Evolutionary conservation across 2,329 filamentous ascomycete species (phyloP), one percentile per base, ranked within the genome.

Genomic region (Ophiognomonia clavigignenti-juglandacearum): DNA sequence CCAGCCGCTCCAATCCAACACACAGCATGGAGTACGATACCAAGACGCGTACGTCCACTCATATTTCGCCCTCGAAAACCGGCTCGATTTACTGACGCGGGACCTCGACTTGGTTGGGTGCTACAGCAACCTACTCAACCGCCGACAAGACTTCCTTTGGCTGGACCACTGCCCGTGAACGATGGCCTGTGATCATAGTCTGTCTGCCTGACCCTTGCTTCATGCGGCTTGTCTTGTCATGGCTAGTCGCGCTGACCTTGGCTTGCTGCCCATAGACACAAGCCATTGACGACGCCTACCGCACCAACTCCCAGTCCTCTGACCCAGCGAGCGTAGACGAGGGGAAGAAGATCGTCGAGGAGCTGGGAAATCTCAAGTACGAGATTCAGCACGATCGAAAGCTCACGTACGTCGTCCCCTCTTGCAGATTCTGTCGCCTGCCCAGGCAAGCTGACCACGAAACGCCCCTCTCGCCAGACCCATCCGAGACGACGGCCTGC

Each of bases 151-250:
- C 77, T 35, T 96, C 90, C 39, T 97, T 97, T 64, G 93, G 87
- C 43, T 89, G 83, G 66, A 75, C 83, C 51, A 96, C 93, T 8
- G 92, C 88, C 27, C 78, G 85, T 60, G 85, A 90, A 56, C 78
- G 93, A 64, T 98, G 92, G 93, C 93, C 93, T 14, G 76, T 96
- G 47, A 98, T 98, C 62, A 71, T 98, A 58, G 89, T 95, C 59
- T 64, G 78, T 62, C 39, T 1, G 14, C 29, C 43, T 24, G 9
- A 6, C 23, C 42, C n/a, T 35, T 11, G 34, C 40, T 5, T 19
- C 4, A 6, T 39, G 19, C n/a, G 16, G 4, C 16, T n/a, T 9
- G 14, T n/a, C 13, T 29, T 11, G 13, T 14, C 20, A 14, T 23
- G 9, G n/a, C n/a, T 34, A 7, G 37, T 14, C 23, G 23, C 14